A percentile compares a stretch with the other conserved stretches of the same genome.
phyloP scores from a whole-genome alignment of 306 rosid genomes.

The barrel medic (Medicago truncatula) region MtrunA17r5.0-ANR NC_053045.1:53566001-53566500 shows the following conservation, averaged over 20 bases:
- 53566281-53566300: not conserved
- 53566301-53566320: not conserved
- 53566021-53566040: not conserved
- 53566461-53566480: not conserved
- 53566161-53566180: slow-evolving; percentile 58
- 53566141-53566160: slow-evolving; percentile 52
- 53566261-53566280: not conserved
- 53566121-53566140: slow-evolving; percentile 58
- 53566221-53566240: slow-evolving; percentile 36
- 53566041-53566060: slow-evolving; percentile 9
- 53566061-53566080: slow-evolving; percentile 78
- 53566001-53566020: too few relatives aligned
- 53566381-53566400: slow-evolving; percentile 14
- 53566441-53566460: not conserved
- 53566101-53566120: slow-evolving; percentile 74
- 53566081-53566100: slow-evolving; percentile 62
- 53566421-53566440: slow-evolving; percentile 6
- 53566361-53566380: not conserved
- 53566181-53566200: slow-evolving; percentile 76
- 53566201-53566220: slow-evolving; percentile 74
- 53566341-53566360: not conserved
- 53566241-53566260: not conserved
- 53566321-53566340: too few relatives aligned
- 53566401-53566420: not conserved
- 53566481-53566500: not conserved